These are phyloP conservation scores for Hygrophoropsis aurantiaca DNA, from an alignment of 768 basidiomycete species.

Conservation along the genomic window DNA sequence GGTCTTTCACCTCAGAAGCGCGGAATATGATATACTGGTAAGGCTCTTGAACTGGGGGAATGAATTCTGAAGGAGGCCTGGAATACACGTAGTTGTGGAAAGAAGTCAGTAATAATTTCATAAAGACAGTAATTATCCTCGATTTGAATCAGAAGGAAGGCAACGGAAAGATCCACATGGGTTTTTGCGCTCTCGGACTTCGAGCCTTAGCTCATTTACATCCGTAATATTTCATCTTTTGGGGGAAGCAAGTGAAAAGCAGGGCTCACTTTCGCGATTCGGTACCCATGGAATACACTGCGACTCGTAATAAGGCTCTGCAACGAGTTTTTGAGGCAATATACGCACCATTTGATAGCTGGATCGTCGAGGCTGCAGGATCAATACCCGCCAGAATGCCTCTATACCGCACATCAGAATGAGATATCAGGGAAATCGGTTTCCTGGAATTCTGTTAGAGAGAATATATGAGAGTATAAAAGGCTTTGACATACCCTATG, in stretches of 20 bases:
- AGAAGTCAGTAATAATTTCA: neutral
- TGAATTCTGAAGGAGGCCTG: constrained; percentile 75
- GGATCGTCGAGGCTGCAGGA: constrained; percentile 81
- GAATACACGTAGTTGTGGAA: too few relatives aligned
- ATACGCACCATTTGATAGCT: constrained; percentile 75
- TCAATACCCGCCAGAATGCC: constrained; percentile 88
- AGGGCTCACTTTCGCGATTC: constrained; percentile 71
- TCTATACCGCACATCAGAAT: constrained; percentile 88
- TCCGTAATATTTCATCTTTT: constrained; percentile 40
- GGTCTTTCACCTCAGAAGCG: constrained; percentile 85
- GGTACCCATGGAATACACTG: constrained; percentile 86
- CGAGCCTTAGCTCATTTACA: constrained; percentile 38
- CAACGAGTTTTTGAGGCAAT: neutral
- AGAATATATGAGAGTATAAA: neutral
- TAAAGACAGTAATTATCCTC: too few relatives aligned
- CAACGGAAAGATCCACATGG: constrained; percentile 64
- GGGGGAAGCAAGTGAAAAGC: neutral
- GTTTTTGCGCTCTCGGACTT: constrained; percentile 43
- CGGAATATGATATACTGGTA: constrained; percentile 92
- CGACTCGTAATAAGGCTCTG: neutral
- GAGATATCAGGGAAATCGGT: constrained; percentile 86
- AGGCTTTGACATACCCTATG: constrained; percentile 54
- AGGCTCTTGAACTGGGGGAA: constrained; percentile 79
- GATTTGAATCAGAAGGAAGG: constrained; percentile 64
- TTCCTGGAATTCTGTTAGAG: constrained; percentile 53